Evolutionary conservation across 2,329 filamentous ascomycete species (phyloP), one percentile per base, ranked within the genome.

Genomic region (Lasiodiplodia hormozganensis): DNA sequence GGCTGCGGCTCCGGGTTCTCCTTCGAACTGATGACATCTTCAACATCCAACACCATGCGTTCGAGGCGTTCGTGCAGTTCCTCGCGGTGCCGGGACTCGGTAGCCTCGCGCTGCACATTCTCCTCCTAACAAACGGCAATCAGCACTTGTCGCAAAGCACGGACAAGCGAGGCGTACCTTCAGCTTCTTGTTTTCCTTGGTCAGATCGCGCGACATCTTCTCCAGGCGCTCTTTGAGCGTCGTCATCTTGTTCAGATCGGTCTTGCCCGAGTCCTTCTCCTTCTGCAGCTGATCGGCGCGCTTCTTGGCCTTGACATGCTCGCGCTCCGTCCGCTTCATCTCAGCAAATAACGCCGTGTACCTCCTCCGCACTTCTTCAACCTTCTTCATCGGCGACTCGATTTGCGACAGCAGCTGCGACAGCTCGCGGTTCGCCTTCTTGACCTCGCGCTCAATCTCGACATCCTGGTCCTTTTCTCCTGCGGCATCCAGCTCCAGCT

Each of bases 101-200:
- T 92, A 72, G 95, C 94, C 74, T 95, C 92, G 34, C 97, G 86
- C 65, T 97, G 95, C 65, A 83, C 75, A 80, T 97, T 97, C 80
- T 99, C 96, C 82, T 94, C 92, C 91, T 93, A 77, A 14, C 47
- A 51, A 53, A 23, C 49, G 25, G 69, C 62, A 60, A 67, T 74
- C 70, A 73, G 72, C 68, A 57, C 31, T 23, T 23, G 21, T 25
- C 34, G 47, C 47, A 11, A n/a, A 21, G 23, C 57, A 36, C 11
- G 14, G 34, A 18, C n/a, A 28, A 7, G 38, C 43, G 7, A 52
- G 21, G 78, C 83, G 73, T 81, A 96, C 93, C 90, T 98, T 98
- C 72, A 99, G 89, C 82, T 97, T 96, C 82, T 98, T 98, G 80
- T 99, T 99, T 77, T 99, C 96, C 75, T 95, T 92, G 70, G 96